phyloP scores from a whole-genome alignment of 805 yeast species.

The Metschnikowia santaceciliae region DNA sequence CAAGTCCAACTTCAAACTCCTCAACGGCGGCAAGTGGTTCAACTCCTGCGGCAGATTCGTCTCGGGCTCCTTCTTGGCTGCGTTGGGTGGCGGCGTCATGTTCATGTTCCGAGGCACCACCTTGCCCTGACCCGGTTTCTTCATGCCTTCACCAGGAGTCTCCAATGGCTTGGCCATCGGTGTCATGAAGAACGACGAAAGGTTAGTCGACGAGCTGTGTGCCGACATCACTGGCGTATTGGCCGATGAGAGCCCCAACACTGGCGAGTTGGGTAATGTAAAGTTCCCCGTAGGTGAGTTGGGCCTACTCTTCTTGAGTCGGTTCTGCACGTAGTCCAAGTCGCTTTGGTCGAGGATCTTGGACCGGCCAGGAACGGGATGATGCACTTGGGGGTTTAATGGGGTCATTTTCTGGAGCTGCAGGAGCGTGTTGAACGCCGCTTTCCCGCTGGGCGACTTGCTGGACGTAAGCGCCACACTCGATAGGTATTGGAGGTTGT shows the following conservation, averaged over 20 bases:
- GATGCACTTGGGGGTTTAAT: constrained; percentile 16
- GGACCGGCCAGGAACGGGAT: constrained; percentile 16
- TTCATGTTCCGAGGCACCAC: neutral
- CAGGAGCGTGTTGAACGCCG: constrained; percentile 32
- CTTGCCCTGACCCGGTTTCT: neutral
- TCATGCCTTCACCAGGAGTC: neutral
- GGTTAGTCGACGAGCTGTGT: constrained; percentile 38
- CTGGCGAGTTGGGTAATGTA: constrained; percentile 43
- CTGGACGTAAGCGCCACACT: constrained; percentile 37
- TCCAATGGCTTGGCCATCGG: constrained; percentile 15
- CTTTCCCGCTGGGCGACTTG: constrained; percentile 22
- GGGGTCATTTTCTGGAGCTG: constrained; percentile 64
- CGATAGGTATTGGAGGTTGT: constrained; percentile 30
- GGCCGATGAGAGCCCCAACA: constrained; percentile 34
- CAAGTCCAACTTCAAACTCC: constrained; percentile 48
- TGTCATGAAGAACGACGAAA: constrained; percentile 34
- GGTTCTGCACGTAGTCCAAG: constrained; percentile 43
- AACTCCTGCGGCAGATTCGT: constrained; percentile 3
- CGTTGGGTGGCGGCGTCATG: neutral
- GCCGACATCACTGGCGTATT: constrained; percentile 42
- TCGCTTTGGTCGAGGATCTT: constrained; percentile 41
- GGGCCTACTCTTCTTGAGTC: constrained; percentile 47
- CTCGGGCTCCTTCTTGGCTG: neutral
- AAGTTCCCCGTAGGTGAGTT: constrained; percentile 41
- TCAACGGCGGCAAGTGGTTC: constrained; percentile 42